Evolutionary conservation across 1,284 basidiomycete species (phyloP).

Genomic region (Cutaneotrichosporon dermatis): DNA sequence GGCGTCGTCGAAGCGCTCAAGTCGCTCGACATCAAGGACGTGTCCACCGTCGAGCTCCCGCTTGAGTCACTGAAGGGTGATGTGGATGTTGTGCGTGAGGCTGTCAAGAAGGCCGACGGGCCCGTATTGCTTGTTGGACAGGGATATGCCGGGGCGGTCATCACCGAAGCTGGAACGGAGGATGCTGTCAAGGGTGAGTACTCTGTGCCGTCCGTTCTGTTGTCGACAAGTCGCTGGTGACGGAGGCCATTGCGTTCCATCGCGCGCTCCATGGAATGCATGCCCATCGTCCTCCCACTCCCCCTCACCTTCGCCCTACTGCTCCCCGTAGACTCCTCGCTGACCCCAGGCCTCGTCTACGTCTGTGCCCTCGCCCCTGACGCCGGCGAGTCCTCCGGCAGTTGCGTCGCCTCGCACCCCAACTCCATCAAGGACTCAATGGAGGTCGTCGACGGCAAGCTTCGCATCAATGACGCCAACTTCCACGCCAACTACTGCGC

Average conservation of each 20-base stretch:
- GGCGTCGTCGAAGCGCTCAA: constrained; percentile 3
- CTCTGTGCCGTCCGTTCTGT: too few species aligned
- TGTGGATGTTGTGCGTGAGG: background rate
- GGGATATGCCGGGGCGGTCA: constrained; percentile 4
- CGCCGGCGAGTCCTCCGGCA: constrained; percentile 5
- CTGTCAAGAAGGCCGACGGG: constrained; percentile 1
- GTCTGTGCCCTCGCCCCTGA: constrained; percentile 7
- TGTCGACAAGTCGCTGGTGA: background rate
- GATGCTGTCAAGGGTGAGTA: constrained; percentile 3
- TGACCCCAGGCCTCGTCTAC: constrained; percentile 7
- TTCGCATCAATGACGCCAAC: background rate
- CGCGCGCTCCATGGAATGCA: too few species aligned
- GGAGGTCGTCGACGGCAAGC: background rate
- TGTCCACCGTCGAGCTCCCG: constrained; percentile 6
- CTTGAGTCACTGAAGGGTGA: constrained; percentile 5
- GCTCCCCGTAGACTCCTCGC: too few species aligned
- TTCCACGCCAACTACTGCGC: background rate
- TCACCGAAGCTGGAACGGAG: constrained; percentile 8
- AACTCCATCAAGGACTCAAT: background rate
- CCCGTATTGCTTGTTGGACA: constrained; percentile 4
- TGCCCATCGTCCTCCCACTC: too few species aligned
- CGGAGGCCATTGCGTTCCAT: too few species aligned
- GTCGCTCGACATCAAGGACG: constrained; percentile 1
- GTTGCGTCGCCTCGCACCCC: background rate
- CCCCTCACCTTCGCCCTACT: too few species aligned